phyloP scores from a whole-genome alignment of 1,139 yeast genomes.

The Geotrichum phurueaensis region DNA sequence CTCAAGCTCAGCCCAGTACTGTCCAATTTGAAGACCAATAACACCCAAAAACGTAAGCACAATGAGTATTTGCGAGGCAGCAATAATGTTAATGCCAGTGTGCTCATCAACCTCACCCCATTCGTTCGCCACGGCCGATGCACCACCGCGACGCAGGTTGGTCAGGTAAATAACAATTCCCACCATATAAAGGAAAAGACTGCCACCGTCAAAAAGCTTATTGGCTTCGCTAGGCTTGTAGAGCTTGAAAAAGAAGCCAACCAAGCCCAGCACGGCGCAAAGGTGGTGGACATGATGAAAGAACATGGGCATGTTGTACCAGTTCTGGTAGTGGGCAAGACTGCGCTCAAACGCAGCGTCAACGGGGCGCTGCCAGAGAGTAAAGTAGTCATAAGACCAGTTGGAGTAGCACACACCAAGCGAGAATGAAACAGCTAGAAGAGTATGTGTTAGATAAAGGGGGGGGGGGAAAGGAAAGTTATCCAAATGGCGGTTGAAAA shows the following conservation, averaged over 20 bases:
- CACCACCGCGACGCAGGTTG: slow-evolving; percentile 76
- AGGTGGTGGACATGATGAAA: slow-evolving; percentile 58
- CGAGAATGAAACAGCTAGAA: slow-evolving; percentile 56
- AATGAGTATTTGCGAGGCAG: slow-evolving; percentile 79
- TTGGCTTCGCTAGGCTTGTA: slow-evolving; percentile 81
- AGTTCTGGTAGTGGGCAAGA: slow-evolving; percentile 62
- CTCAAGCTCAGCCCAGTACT: slow-evolving; percentile 83
- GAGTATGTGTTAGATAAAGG: neutral
- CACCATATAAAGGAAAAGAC: slow-evolving; percentile 63
- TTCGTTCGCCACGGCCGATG: slow-evolving; percentile 58
- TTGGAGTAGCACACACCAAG: slow-evolving; percentile 75
- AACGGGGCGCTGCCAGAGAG: slow-evolving; percentile 58
- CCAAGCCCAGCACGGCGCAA: slow-evolving; percentile 55
- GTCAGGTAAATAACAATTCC: slow-evolving; percentile 76
- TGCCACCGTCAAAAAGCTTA: slow-evolving; percentile 83
- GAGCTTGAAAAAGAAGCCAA: slow-evolving; percentile 71
- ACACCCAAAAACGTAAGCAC: slow-evolving; percentile 70
- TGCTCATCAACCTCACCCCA: slow-evolving; percentile 92
- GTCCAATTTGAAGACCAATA: slow-evolving; percentile 75
- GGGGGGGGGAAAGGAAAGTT: neutral
- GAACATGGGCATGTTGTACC: slow-evolving; percentile 59
- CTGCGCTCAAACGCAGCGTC: slow-evolving; percentile 54
- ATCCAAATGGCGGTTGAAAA: neutral
- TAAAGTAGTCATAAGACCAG: slow-evolving; percentile 72
- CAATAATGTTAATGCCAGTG: slow-evolving; percentile 87